Percentiles rank a stretch among this genome's conserved stretches.
These are phyloP conservation scores for Ustilago bromivora DNA, from an alignment of 1,284 basidiomycete genomes.

Conservation along the genomic window DNA sequence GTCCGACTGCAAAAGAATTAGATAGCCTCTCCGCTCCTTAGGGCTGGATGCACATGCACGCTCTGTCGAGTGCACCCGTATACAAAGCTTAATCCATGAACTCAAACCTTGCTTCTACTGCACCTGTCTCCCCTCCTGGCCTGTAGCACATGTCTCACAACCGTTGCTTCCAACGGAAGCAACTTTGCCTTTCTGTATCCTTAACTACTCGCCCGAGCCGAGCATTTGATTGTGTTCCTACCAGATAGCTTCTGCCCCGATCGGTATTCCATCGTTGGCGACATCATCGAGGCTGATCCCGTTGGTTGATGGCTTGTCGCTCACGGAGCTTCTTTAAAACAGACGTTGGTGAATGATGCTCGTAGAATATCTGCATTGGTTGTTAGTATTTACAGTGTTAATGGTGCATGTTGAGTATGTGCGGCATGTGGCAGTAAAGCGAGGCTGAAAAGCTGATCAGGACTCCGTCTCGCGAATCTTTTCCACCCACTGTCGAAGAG, in stretches of 20 bases:
- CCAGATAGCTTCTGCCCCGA: not conserved
- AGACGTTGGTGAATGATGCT: not conserved
- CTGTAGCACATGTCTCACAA: not conserved
- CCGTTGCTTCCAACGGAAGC: slow-evolving; percentile 10
- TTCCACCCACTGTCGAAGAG: slow-evolving; percentile 82
- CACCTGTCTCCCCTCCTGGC: not conserved
- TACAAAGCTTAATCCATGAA: not conserved
- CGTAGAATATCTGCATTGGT: slow-evolving; percentile 10
- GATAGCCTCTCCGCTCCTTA: slow-evolving; percentile 1
- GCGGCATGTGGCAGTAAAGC: not conserved
- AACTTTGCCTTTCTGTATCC: not conserved
- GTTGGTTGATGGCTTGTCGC: not conserved
- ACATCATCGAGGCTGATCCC: not conserved
- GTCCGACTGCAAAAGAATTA: not conserved
- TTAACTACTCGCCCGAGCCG: not conserved
- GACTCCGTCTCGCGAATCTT: slow-evolving; percentile 60
- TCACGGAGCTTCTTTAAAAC: not conserved
- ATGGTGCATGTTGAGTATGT: not conserved
- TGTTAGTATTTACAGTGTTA: slow-evolving; percentile 1
- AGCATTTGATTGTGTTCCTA: not conserved
- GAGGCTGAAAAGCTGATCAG: not conserved
- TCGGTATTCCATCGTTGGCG: not conserved
- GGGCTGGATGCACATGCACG: not conserved
- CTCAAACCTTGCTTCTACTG: not conserved
- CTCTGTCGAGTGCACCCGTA: not conserved